Evolutionary conservation across 2,329 filamentous ascomycete species (phyloP), one percentile per base, ranked within the genome.

Genomic region (Aspergillus texensis): DNA sequence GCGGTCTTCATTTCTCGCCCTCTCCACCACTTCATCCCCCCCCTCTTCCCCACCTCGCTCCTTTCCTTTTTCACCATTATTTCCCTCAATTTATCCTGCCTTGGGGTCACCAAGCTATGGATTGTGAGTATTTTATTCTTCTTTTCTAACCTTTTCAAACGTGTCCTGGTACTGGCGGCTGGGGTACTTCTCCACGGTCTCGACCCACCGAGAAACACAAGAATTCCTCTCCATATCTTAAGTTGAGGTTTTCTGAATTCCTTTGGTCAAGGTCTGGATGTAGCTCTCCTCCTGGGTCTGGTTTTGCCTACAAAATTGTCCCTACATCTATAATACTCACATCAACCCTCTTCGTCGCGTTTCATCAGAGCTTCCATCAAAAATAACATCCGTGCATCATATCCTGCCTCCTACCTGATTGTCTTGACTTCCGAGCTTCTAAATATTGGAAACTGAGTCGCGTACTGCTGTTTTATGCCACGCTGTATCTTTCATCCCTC

Each of bases 41-140:
- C 58, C 64, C 62, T 63, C 63, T 66, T 62, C 64, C 63, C 64
- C 63, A 60, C 62, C 61, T 57, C 65, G 63, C 52, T 53, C 62
- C 68, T 71, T 69, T 67, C 53, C 64, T 66, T 70, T 69, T 70
- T 68, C 69, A 72, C 72, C 68, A 76, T 77, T 78, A 69, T 68
- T 72, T 71, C 63, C 66, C 67, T 70, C 66, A 70, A 67, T 67
- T 63, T 63, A 69, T 73, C 72, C 75, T 70, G 61, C 68, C 71
- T 75, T 76, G 80, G 82, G 82, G 80, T 81, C 79, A 81, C 79
- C 80, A 77, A 79, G 80, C 75, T 79, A 87, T 88, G 85, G 84
- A 86, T 80, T 84, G 86, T 87, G 79, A 85, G 84, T 86, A 72
- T 70, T 67, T 70, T 72, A 71, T 73, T 78, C 70, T 72, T 72